Evolutionary conservation across 768 basidiomycete species (phyloP), one percentile per base, ranked within the genome.

Genomic region (Atractiella rhizophila): DNA sequence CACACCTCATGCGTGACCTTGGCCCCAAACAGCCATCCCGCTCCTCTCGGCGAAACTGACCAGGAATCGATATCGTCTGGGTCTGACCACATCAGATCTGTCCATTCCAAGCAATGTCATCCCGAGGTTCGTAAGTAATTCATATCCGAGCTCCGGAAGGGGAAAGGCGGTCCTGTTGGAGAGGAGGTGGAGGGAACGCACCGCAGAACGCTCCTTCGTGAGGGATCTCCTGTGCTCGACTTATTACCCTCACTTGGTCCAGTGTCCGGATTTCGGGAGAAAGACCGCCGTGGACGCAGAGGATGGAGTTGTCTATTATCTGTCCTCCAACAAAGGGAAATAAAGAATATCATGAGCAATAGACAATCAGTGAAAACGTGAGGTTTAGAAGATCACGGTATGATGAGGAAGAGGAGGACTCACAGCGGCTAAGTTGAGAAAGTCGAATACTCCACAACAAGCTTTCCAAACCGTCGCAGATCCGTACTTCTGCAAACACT

Each of bases 11-110:
- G 66, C 7, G 85, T 83, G 1, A 94, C 80, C 40, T 65, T 72
- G 12, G 67, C 73, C 6, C 86, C 86, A 49, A 94, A 91, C 18
- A 91, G 62, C 78, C 83, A 96, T 0, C 88, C 88, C 5, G 88
- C 88, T 16, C 88, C 88, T 28, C 88, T 68, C 4, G 88, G 88
- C 49, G 81, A 86, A 40, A 94, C 81, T 4, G 83, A 86, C 88
- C 88, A 96, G 30, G 77, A 85, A 29, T 80, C 76, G 29, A 88
- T 59, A 39, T 62, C 75, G 54, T 94, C 85, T 4, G 77, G 86
- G 57, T 94, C 86, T 27, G 79, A 83, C 88, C 88, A 96, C 83
- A 96, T 91, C 11, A 96, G 68, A 56, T 94, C 83, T 83, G 38
- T 8, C 24, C 13, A 19, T 34, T 3, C 5, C 18, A 24, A 24